Conservation (phyloP, 2,329 filamentous ascomycete genomes). For the Verticillium isaacii region DNA sequence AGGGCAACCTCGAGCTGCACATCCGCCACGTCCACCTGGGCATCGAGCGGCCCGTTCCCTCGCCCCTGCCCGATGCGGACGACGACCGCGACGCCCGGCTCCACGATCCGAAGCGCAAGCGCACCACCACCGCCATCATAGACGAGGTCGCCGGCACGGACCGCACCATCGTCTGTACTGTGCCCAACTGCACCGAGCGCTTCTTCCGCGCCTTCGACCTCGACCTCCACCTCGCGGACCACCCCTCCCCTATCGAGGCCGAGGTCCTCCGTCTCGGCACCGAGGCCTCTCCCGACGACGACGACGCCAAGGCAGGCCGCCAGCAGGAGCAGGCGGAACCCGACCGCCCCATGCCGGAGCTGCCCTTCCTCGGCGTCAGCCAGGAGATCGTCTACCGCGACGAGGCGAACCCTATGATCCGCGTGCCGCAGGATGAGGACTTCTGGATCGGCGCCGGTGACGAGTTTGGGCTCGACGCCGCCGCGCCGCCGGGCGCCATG, state of each 20-base stretch:
- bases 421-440: constrained; percentile 7
- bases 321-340: neutral
- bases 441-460: constrained; percentile 27
- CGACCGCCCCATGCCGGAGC: constrained; percentile 9
- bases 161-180: constrained; percentile 37
- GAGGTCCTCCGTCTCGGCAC: constrained; percentile 12
- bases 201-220: constrained; percentile 49
- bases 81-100: constrained; percentile 50
- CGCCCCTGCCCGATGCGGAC: constrained; percentile 80
- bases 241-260: constrained; percentile 14
- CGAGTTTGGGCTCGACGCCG: constrained; percentile 17
- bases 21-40: constrained; percentile 77
- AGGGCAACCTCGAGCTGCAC: constrained; percentile 77
- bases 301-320: neutral
- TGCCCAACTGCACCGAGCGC: constrained; percentile 34
- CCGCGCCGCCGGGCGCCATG: neutral
- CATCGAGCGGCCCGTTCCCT: constrained; percentile 34
- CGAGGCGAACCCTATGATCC: constrained; percentile 1
- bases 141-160: constrained; percentile 39
- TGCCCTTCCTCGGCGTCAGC: constrained; percentile 9
- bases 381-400: constrained; percentile 7
- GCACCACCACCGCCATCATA: constrained; percentile 25
- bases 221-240: constrained; percentile 35
- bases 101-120: constrained; percentile 14
- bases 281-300: constrained; percentile 6